A percentile compares a stretch with the other conserved stretches of the same genome.
Conservation (phyloP, 1,139 yeast species). For the Protomyces inundatus region DNA sequence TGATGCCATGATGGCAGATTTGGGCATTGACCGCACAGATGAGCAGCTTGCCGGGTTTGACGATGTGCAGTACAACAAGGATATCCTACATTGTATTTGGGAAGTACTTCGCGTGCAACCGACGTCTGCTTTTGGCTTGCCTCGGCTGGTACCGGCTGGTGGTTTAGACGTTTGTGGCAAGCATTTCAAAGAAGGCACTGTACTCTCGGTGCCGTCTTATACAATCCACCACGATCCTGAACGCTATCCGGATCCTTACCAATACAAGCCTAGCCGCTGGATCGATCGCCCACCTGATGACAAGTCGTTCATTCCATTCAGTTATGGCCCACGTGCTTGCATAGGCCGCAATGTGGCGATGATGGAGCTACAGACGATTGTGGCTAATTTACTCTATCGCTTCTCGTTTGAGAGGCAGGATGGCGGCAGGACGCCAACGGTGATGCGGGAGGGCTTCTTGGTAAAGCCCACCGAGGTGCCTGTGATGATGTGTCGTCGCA, state of each 20-base stretch:
- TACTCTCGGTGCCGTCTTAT: slow-evolving; percentile 37
- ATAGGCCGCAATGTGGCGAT: slow-evolving; percentile 24
- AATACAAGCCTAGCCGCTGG: slow-evolving; percentile 63
- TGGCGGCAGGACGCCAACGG: slow-evolving; percentile 3
- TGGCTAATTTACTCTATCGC: slow-evolving; percentile 19
- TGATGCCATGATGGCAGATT: slow-evolving; percentile 10
- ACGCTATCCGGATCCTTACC: slow-evolving; percentile 50
- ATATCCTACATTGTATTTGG: slow-evolving; percentile 1
- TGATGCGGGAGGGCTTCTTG: slow-evolving; percentile 18
- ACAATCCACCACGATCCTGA: slow-evolving; percentile 52
- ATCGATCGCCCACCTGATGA: slow-evolving; percentile 13
- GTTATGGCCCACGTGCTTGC: slow-evolving; percentile 24
- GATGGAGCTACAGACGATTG: slow-evolving; percentile 18
- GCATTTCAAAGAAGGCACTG: slow-evolving; percentile 10
- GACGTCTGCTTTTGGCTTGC: slow-evolving; percentile 18
- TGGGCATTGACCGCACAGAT: slow-evolving; percentile 6
- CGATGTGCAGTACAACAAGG: slow-evolving; percentile 19
- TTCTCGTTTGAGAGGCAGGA: slow-evolving; percentile 9
- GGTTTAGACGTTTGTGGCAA: slow-evolving; percentile 16
- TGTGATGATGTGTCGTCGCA: slow-evolving; percentile 11
- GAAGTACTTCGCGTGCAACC: slow-evolving; percentile 17
- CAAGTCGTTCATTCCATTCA: slow-evolving; percentile 17
- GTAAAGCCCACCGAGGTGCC: slow-evolving; percentile 13
- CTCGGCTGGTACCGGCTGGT: slow-evolving; percentile 14
- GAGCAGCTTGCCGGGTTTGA: slow-evolving; percentile 4